These are phyloP conservation scores for Gloeostereum incarnatum DNA, from an alignment of 768 basidiomycete genomes.

Conservation along the genomic window DNA sequence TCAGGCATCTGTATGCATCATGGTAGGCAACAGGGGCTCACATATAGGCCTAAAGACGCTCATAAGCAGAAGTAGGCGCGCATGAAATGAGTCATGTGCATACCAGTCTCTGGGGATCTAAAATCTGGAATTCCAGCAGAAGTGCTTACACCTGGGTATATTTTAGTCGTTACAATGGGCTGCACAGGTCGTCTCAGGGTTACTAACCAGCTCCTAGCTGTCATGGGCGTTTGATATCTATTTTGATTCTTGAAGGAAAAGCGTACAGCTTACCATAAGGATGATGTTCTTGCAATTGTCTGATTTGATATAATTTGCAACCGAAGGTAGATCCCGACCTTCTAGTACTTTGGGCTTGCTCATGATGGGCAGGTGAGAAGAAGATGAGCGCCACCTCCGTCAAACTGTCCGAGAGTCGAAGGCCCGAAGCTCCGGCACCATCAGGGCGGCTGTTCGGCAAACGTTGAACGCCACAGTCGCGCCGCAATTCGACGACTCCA, in stretches of 20 bases:
- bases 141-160: conserved; percentile 55
- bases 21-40: neutral
- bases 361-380: too few species aligned
- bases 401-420: too few species aligned
- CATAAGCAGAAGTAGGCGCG: neutral
- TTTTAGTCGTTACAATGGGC: neutral
- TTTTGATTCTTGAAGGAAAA: neutral
- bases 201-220: conserved; percentile 62
- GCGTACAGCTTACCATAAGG: conserved; percentile 50
- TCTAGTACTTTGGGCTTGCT: too few species aligned
- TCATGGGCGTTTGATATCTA: neutral
- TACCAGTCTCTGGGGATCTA: conserved; percentile 76
- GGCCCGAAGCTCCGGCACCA: too few species aligned
- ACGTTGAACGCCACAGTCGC: too few species aligned
- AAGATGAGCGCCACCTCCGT: too few species aligned
- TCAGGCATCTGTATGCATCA: neutral
- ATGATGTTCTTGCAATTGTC: conserved; percentile 58
- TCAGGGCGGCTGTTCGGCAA: too few species aligned
- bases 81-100: conserved; percentile 9
- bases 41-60: conserved; percentile 45
- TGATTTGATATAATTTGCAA: conserved; percentile 65
- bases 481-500: too few species aligned
- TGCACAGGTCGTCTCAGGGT: neutral
- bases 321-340: conserved; percentile 26
- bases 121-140: conserved; percentile 88